Conservation (phyloP, 2,329 filamentous ascomycete genomes). For the Verticillium tricorpus region DNA sequence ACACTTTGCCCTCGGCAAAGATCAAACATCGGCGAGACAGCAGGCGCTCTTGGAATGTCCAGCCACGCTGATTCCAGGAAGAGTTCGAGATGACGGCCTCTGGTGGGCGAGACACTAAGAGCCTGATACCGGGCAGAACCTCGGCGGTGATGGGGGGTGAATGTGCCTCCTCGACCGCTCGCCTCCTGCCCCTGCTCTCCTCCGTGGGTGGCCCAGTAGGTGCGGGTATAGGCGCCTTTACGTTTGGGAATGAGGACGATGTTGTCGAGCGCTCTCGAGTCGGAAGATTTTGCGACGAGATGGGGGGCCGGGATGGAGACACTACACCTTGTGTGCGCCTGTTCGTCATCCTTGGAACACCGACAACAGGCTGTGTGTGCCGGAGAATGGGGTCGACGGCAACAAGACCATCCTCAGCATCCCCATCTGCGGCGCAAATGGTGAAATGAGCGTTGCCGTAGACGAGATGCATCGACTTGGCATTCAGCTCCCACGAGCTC, state of each 20-base stretch:
- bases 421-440: conserved; percentile 17
- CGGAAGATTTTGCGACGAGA: no score
- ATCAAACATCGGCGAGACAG: conserved; percentile 31
- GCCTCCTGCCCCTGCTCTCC: conserved; percentile 20
- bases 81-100: not conserved
- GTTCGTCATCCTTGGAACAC: no score
- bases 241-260: no score
- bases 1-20: conserved; percentile 20
- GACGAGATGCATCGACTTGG: conserved; percentile 36
- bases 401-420: conserved; percentile 7
- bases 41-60: conserved; percentile 37
- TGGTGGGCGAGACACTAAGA: not conserved
- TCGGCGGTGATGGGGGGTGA: conserved; percentile 2
- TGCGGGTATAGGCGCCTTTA: no score
- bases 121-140: not conserved
- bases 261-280: no score
- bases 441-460: conserved; percentile 39
- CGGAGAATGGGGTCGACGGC: conserved; percentile 27
- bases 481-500: conserved; percentile 22
- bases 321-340: no score
- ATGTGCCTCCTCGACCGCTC: not conserved
- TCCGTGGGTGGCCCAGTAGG: conserved; percentile 23
- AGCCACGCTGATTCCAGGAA: conserved; percentile 20
- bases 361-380: conserved; percentile 14
- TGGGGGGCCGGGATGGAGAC: no score